Evolutionary conservation across 1,284 basidiomycete genomes (phyloP).

Genomic region (Xanthoconium separans): DNA sequence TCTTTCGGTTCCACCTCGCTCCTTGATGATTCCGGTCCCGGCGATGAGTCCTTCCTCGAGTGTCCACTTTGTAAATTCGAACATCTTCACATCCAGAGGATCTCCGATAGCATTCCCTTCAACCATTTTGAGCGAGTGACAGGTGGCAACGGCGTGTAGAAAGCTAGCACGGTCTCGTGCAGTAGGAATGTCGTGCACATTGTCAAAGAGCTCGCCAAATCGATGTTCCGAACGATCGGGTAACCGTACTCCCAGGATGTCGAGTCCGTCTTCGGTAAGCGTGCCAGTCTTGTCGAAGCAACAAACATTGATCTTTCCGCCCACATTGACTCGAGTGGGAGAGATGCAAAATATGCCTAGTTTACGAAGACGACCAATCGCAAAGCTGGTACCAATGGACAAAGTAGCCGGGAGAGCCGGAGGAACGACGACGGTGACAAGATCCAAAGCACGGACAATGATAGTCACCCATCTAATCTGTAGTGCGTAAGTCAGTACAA

Average conservation of each 20-base stretch:
- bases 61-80: slow-evolving; percentile 95
- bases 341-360: slow-evolving; percentile 96
- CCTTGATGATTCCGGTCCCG: slow-evolving; percentile 69
- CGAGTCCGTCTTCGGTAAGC: slow-evolving; percentile 96
- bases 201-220: slow-evolving; percentile 90
- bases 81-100: slow-evolving; percentile 97
- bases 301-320: slow-evolving; percentile 95
- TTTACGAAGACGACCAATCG: slow-evolving; percentile 87
- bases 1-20: slow-evolving; percentile 61
- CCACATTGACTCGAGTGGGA: slow-evolving; percentile 94
- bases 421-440: slow-evolving; percentile 98
- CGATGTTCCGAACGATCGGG: slow-evolving; percentile 72
- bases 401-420: slow-evolving; percentile 97
- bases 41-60: slow-evolving; percentile 87
- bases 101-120: slow-evolving; percentile 91
- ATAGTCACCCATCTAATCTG: slow-evolving; percentile 91
- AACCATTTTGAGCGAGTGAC: slow-evolving; percentile 93
- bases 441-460: slow-evolving; percentile 87
- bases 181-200: slow-evolving; percentile 83
- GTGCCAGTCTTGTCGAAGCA: slow-evolving; percentile 99
- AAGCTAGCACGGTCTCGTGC: slow-evolving; percentile 79
- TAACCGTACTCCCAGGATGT: slow-evolving; percentile 90
- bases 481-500: slow-evolving; percentile 7
- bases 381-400: slow-evolving; percentile 97
- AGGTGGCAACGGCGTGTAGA: slow-evolving; percentile 92